Conservation (phyloP, 73 alveolate species). For the Stentor coeruleus region DNA sequence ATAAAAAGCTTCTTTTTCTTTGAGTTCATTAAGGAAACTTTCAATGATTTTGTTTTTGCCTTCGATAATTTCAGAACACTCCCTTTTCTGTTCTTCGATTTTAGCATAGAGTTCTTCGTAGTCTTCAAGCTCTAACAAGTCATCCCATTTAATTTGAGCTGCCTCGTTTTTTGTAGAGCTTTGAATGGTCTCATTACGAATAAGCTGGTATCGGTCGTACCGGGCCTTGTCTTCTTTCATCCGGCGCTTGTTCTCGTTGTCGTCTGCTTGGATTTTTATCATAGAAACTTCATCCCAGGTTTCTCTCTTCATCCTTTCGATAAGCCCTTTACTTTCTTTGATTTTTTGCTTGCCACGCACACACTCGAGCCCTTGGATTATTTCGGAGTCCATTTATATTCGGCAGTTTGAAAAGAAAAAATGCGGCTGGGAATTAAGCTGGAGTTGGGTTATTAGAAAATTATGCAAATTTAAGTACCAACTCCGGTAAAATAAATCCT, state of each 20-base stretch:
- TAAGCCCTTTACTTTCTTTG: slow-evolving; percentile 35
- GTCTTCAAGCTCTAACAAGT: slow-evolving; percentile 77
- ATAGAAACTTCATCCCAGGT: slow-evolving; percentile 52
- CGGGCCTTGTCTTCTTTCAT: slow-evolving; percentile 57
- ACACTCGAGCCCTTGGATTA: slow-evolving; percentile 55
- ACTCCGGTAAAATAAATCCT: too few species aligned
- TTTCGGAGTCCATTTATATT: slow-evolving; percentile 51
- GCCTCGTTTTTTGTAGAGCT: slow-evolving; percentile 40
- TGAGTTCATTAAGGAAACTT: slow-evolving; percentile 62
- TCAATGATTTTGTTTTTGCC: slow-evolving; percentile 61
- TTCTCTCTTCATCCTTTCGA: slow-evolving; percentile 49
- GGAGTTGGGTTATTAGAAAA: too few species aligned
- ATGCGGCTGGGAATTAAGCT: too few species aligned
- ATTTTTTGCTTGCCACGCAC: slow-evolving; percentile 36
- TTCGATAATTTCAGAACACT: slow-evolving; percentile 62
- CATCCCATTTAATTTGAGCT: slow-evolving; percentile 73
- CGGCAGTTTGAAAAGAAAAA: too few species aligned
- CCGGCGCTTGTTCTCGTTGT: slow-evolving; percentile 67
- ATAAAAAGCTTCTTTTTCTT: slow-evolving; percentile 77
- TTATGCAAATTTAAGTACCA: too few species aligned
- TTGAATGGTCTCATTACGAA: slow-evolving; percentile 27
- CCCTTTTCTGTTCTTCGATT: slow-evolving; percentile 66
- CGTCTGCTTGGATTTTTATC: slow-evolving; percentile 70
- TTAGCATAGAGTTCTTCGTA: slow-evolving; percentile 78
- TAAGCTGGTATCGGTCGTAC: slow-evolving; percentile 46